Evolutionary conservation across 192 early-diverging fungal genomes (phyloP).

Genomic region (Gaertneriomyces sp.): DNA sequence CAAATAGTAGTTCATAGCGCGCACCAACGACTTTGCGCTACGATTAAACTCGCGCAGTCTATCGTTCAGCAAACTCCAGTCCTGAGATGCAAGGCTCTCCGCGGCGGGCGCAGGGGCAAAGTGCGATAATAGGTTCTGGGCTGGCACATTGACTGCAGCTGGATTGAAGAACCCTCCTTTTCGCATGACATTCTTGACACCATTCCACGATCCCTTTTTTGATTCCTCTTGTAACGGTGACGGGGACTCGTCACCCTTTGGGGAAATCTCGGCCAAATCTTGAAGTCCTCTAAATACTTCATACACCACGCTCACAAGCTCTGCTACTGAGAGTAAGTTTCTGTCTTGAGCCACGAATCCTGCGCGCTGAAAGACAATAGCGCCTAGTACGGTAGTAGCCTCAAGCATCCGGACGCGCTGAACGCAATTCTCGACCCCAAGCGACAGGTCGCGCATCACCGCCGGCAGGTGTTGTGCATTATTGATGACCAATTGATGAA

Average conservation of each 20-base stretch:
- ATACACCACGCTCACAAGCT: neutral
- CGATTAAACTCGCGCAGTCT: neutral
- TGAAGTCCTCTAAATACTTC: neutral
- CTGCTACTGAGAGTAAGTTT: neutral
- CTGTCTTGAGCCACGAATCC: neutral
- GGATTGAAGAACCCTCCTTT: too few relatives aligned
- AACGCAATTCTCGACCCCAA: conserved; percentile 2
- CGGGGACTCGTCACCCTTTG: too few relatives aligned
- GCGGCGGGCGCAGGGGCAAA: too few relatives aligned
- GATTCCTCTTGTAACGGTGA: too few relatives aligned
- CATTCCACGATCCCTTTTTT: too few relatives aligned
- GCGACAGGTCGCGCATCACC: neutral
- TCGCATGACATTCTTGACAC: too few relatives aligned
- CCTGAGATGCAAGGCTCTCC: neutral
- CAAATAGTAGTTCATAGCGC: neutral
- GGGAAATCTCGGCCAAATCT: neutral
- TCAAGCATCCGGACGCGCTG: neutral
- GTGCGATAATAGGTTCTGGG: too few relatives aligned
- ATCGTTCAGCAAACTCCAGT: neutral
- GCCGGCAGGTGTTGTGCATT: neutral
- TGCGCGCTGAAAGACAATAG: neutral
- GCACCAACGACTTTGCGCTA: conserved; percentile 2
- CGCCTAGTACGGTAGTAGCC: conserved; percentile 1
- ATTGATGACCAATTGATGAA: neutral
- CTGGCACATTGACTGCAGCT: too few relatives aligned